Evolutionary conservation across 2,329 filamentous ascomycete genomes (phyloP).

Genomic region (Sporothrix luriei): DNA sequence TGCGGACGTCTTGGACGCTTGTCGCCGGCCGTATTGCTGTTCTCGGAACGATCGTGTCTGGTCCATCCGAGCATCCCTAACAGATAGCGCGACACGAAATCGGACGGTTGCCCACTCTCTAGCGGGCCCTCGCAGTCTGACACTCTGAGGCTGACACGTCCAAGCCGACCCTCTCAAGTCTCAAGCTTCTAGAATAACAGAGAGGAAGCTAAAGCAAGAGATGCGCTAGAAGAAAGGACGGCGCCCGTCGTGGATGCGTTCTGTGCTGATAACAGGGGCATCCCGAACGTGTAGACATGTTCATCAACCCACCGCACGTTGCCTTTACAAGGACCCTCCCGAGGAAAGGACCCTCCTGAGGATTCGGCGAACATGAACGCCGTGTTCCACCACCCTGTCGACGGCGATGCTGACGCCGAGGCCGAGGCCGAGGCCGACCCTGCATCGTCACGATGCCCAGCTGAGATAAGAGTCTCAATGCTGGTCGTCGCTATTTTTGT

Average conservation of each 20-base stretch:
- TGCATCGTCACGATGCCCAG: too few species aligned
- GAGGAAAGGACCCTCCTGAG: too few species aligned
- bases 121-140: too few species aligned
- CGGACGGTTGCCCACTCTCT: constrained; percentile 10
- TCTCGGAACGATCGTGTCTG: constrained; percentile 14
- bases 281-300: not conserved
- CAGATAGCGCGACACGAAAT: not conserved
- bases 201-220: not conserved
- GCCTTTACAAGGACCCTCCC: not conserved
- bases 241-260: too few species aligned
- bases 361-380: not conserved
- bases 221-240: not conserved
- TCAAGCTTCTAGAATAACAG: constrained; percentile 10
- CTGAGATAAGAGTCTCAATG: too few species aligned
- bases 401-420: not conserved
- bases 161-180: too few species aligned
- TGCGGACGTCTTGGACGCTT: not conserved
- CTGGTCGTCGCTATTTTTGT: too few species aligned
- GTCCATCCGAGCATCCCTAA: not conserved
- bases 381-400: not conserved
- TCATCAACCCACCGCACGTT: not conserved
- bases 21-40: constrained; percentile 5
- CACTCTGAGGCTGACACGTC: too few species aligned
- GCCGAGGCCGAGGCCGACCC: not conserved
- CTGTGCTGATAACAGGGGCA: not conserved